Base-by-base conservation (phyloP, 2,329 filamentous ascomycete species). In the Fonsecaea monophora region DNA sequence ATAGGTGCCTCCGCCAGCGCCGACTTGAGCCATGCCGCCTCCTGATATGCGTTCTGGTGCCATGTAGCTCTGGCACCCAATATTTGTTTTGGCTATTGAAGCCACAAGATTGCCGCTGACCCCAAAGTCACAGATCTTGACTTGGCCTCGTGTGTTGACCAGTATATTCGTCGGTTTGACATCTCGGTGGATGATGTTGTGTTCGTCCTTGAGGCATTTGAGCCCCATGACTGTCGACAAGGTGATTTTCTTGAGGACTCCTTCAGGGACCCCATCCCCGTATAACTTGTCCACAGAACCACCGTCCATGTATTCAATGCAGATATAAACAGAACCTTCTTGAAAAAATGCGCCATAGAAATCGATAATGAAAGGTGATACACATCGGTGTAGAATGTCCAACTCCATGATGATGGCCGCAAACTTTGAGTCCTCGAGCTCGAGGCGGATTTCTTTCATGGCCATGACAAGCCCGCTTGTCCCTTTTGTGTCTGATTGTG, bases 291-390 rank as follows among this genome's bases (percentile, higher is more conserved):
- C 95, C 75, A 98, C 94, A 42, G 94, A 98, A 7, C 95, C 95
- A 55, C 95, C 95, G 76, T 99, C 94, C 95, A 99, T 99, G 80
- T 93, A 97, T 80, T 99, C 95, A 78, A 99, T 97, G 80, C 95
- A 99, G 78, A 99, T 98, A 79, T 99, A 99, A 1, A 99, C 95
- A 0, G 95, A 95, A 34, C 95, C 94, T 81, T 99, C 95, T 76
- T 99, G 95, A 84, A 97, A 99, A 78, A 99, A 99, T 4, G 95
- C 95, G 0, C 95, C 95, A 77, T 98, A 99, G 75, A 99, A 99
- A 76, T 99, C 94, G 78, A 99, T 95, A 73, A 99, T 98, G 79
- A 94, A 97, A 0, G 95, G 94, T 1, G 93, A 97, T 2, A 95
- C 85, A 75, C 95, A 99, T 73, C 95, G 91, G 80, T 99, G 95